Conservation (phyloP, 495 filamentous ascomycete genomes). For the Annulohypoxylon maeteangense region DNA sequence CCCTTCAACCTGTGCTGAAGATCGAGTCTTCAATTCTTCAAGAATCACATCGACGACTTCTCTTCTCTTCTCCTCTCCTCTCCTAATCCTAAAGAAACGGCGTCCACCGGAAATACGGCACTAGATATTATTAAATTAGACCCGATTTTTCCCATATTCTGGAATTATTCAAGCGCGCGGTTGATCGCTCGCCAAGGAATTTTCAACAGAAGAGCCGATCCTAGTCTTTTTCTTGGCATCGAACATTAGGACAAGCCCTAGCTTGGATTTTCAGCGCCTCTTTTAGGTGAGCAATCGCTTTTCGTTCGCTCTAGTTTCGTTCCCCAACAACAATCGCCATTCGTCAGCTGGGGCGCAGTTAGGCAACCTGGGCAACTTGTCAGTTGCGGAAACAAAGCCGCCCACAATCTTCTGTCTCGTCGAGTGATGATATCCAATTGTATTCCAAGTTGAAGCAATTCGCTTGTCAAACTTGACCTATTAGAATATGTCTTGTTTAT, state of each 20-base stretch:
- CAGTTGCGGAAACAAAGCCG: slow-evolving; percentile 23
- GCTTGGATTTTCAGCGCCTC: slow-evolving; percentile 1
- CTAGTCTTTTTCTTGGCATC: slow-evolving; percentile 34
- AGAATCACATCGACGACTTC: slow-evolving; percentile 1
- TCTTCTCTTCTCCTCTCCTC: slow-evolving; percentile 11
- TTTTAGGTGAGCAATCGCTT: slow-evolving; percentile 38
- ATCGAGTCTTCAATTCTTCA: neutral
- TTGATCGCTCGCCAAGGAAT: slow-evolving; percentile 39
- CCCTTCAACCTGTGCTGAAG: neutral
- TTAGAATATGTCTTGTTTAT: neutral
- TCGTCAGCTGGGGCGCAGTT: slow-evolving; percentile 42
- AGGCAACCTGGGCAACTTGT: slow-evolving; percentile 4
- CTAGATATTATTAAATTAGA: slow-evolving; percentile 25
- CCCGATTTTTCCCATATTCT: slow-evolving; percentile 24
- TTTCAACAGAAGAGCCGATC: slow-evolving; percentile 18
- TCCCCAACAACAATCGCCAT: slow-evolving; percentile 29
- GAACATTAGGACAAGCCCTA: slow-evolving; percentile 12
- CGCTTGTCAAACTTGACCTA: slow-evolving; percentile 11
- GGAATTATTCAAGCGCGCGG: slow-evolving; percentile 40
- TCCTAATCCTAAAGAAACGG: slow-evolving; percentile 1
- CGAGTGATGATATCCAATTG: slow-evolving; percentile 34
- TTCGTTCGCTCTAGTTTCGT: neutral
- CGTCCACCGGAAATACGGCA: slow-evolving; percentile 34
- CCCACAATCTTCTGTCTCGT: slow-evolving; percentile 20
- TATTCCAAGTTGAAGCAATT: slow-evolving; percentile 28